Base-by-base conservation (phyloP, 2,329 filamentous ascomycete species). In the Lasiodiplodia sp. region DNA sequence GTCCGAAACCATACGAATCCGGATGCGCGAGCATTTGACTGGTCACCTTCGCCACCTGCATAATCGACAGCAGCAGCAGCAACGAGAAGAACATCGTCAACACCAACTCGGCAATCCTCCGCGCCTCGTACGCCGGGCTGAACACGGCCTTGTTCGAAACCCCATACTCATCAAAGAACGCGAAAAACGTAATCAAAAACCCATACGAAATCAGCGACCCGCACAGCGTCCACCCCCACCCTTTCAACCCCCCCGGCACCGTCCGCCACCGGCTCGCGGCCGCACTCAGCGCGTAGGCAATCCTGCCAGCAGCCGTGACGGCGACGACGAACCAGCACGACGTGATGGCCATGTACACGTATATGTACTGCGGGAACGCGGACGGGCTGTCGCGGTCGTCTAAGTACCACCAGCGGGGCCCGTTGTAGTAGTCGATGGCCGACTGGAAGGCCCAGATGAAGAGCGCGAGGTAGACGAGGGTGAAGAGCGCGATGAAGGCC, bases 401-500 rank as follows among this genome's bases (percentile, higher is more conserved):
- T n/a, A n/a, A n/a, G n/a, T n/a, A n/a, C n/a, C n/a, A n/a, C n/a
- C n/a, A n/a, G n/a, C n/a, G n/a, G n/a, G 11, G 18, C 11, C 7
- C 3, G 44, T 7, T n/a, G 44, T 55, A 55, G 10, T 12, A 2
- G 52, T 55, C 52, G 52, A 55, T 55, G 52, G 16, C 52, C 14
- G 52, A 55, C n/a, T 55, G 52, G 52, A 37, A 55, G 52, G 52
- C 52, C 52, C 52, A 55, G 52, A 55, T 34, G 23, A 55, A 31
- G 52, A 55, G 52, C 11, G 23, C 25, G 25, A 55, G 52, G 25
- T n/a, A 55, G 14, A 55, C 52, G 52, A 55, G 18, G 2, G 16
- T 34, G 25, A 55, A 55, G 6, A 55, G 14, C 25, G 25, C 16
- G 2, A 55, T 31, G 11, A 55, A 18, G 14, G 10, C 52, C 21